Evolutionary conservation across 495 filamentous ascomycete species (phyloP).

Genomic region (Niebla homalea): DNA sequence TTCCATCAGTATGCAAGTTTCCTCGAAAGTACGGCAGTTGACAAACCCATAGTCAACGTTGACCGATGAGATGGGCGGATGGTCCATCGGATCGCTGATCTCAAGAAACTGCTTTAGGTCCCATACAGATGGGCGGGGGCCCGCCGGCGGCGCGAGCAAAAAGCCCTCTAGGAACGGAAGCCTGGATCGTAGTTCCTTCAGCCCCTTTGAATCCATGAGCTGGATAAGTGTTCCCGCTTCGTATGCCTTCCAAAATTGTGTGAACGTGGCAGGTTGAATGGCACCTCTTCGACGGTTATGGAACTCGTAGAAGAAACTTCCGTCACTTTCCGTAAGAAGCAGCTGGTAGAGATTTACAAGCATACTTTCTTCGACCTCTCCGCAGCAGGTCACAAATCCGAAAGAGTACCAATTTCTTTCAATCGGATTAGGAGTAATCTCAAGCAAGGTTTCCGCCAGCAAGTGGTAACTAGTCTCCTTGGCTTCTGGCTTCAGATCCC

Average conservation of each 20-base stretch:
- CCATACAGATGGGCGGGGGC: slow-evolving; percentile 19
- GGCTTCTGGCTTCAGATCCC: slow-evolving; percentile 19
- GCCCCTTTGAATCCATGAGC: slow-evolving; percentile 23
- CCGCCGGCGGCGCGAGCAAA: slow-evolving; percentile 16
- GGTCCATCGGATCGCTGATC: slow-evolving; percentile 15
- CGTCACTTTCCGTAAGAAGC: slow-evolving; percentile 17
- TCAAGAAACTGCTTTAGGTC: slow-evolving; percentile 21
- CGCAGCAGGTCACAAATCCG: slow-evolving; percentile 20
- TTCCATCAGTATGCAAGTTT: slow-evolving; percentile 22
- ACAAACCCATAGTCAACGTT: slow-evolving; percentile 21
- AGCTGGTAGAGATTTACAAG: slow-evolving; percentile 19
- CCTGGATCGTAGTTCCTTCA: slow-evolving; percentile 14
- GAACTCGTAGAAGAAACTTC: slow-evolving; percentile 16
- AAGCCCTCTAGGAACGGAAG: slow-evolving; percentile 19
- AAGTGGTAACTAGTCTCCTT: slow-evolving; percentile 16
- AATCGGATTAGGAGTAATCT: slow-evolving; percentile 11
- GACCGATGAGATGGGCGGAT: slow-evolving; percentile 15
- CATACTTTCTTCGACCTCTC: slow-evolving; percentile 15
- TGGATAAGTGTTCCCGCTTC: slow-evolving; percentile 21
- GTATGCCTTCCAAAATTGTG: slow-evolving; percentile 23
- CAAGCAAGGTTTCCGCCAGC: slow-evolving; percentile 11
- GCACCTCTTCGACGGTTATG: slow-evolving; percentile 12
- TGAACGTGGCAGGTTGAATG: slow-evolving; percentile 18
- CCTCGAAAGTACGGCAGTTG: slow-evolving; percentile 22
- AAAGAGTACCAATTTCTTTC: slow-evolving; percentile 18